These are phyloP conservation scores for Plenodomus biglobosus DNA, from an alignment of 2,329 filamentous ascomycete species.

Conservation along the genomic window DNA sequence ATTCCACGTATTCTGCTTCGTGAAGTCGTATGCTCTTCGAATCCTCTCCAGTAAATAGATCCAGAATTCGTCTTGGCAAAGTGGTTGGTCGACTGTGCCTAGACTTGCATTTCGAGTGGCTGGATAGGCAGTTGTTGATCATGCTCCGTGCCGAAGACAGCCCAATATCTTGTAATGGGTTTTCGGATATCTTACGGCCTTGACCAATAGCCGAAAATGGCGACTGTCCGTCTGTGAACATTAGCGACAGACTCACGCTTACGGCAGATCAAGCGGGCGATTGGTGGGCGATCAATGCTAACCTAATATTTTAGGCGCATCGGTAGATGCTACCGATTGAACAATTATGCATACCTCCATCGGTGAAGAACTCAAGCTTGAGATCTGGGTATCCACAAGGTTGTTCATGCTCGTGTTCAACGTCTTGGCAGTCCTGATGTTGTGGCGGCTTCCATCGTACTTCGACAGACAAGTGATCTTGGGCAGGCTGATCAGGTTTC, in stretches of 20 bases:
- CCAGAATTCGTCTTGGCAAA: slow-evolving; percentile 36
- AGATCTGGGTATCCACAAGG: slow-evolving; percentile 34
- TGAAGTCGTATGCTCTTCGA: slow-evolving; percentile 35
- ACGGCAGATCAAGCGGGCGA: slow-evolving; percentile 2
- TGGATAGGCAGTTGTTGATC: slow-evolving; percentile 35
- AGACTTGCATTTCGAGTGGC: slow-evolving; percentile 31
- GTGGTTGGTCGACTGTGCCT: slow-evolving; percentile 23
- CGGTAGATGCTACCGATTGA: neutral
- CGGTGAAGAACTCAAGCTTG: slow-evolving; percentile 42
- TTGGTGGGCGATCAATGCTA: slow-evolving; percentile 1
- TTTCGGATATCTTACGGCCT: slow-evolving; percentile 34
- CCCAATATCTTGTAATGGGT: slow-evolving; percentile 32
- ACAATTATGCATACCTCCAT: slow-evolving; percentile 33
- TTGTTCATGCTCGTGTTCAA: slow-evolving; percentile 26
- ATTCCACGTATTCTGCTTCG: slow-evolving; percentile 28
- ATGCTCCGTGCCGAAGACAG: slow-evolving; percentile 28
- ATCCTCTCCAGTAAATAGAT: slow-evolving; percentile 29
- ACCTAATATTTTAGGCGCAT: neutral
- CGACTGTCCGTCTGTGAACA: slow-evolving; percentile 33
- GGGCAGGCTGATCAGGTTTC: slow-evolving; percentile 13
- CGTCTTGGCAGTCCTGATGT: slow-evolving; percentile 17
- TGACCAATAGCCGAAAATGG: slow-evolving; percentile 40
- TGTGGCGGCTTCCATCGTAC: slow-evolving; percentile 32
- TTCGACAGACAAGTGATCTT: slow-evolving; percentile 41
- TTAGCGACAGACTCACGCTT: slow-evolving; percentile 14